Percentiles rank a stretch among this genome's conserved stretches.
phyloP scores from a whole-genome alignment of 176 grass and related monocot genomes.

The Miscanthus lutarioriparius region DNA sequence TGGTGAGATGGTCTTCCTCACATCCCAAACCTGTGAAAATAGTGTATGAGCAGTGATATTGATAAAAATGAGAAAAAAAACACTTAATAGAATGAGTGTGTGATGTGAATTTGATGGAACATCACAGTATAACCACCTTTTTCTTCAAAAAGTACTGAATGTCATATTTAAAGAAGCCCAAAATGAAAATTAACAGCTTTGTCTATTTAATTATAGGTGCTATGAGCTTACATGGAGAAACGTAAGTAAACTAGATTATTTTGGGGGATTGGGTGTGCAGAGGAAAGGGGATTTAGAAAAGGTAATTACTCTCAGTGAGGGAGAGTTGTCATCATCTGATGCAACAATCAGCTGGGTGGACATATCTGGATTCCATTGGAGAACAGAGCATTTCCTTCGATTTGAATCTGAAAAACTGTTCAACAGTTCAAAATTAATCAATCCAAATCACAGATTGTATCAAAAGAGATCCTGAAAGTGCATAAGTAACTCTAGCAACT shows the following conservation, averaged over 20 bases:
- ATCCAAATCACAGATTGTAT: conserved; percentile 12
- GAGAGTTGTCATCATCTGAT: conserved; percentile 93
- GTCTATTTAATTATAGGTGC: not conserved
- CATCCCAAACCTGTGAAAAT: conserved; percentile 91
- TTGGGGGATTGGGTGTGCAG: not conserved
- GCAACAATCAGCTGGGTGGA: conserved; percentile 93
- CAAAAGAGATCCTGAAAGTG: conserved; percentile 1
- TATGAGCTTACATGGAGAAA: conserved; percentile 6
- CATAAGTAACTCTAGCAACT: conserved; percentile 13
- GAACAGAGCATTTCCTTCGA: conserved; percentile 89
- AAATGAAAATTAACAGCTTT: not conserved
- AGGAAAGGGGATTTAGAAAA: not conserved
- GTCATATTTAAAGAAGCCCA: not conserved
- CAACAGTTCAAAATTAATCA: conserved; percentile 20
- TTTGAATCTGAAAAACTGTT: conserved; percentile 92
- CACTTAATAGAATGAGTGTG: not conserved
- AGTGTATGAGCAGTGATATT: conserved; percentile 25
- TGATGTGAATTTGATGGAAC: not conserved
- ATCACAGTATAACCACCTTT: not conserved
- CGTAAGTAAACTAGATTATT: not conserved
- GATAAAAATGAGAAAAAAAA: not conserved
- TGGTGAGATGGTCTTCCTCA: conserved; percentile 97
- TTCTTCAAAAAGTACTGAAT: conserved; percentile 1
- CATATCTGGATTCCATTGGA: conserved; percentile 96
- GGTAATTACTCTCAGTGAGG: conserved; percentile 84